Evolutionary conservation across 345 rosid species (phyloP), one percentile per base, ranked within the genome.

Genomic region (Lepidium sativum): DNA sequence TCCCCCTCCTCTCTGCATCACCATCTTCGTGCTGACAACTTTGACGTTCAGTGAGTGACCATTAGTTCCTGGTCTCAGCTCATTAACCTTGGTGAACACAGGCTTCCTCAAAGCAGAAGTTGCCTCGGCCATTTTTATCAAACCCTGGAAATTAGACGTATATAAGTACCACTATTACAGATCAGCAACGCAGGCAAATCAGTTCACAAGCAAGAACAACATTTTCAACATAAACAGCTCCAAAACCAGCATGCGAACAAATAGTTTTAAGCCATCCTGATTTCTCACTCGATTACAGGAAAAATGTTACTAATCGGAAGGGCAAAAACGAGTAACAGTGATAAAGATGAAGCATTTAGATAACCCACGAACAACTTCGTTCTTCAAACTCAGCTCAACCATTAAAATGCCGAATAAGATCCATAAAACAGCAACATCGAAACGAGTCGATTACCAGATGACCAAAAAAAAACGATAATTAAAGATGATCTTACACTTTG

Each of bases 51-150:
- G 82, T 27, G 86, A 84, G 67, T 90, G 87, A 45, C 99, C 99
- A 45, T 61, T 77, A 64, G 95, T 89, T n/a, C 92, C 96, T 0
- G 96, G 99, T 15, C 99, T 87, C 31, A 94, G 88, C 80, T 90
- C 89, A 35, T 77, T 87, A 71, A 94, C 89, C 85, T 90, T 90
- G 55, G 86, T 90, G 78, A 92, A 88, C 65, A 83, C 79, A 55
- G 91, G 92, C 72, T 88, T 86, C 82, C 89, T 89, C 92, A 89
- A 80, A 69, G 78, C 92, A 20, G 88, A n/a, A 51, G 86, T 81
- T 51, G 92, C 76, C 32, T 90, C 99, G 0, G 96, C 95, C 97
- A 94, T 88, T 76, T 12, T 34, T 16, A 14, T 0, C 4, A 59
- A 27, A 51, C 5, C 53, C 41, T 65, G 52, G 0, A 41, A 64